Base-by-base conservation (phyloP, 1,284 basidiomycete genomes). In the Cronartium quercuum region DNA sequence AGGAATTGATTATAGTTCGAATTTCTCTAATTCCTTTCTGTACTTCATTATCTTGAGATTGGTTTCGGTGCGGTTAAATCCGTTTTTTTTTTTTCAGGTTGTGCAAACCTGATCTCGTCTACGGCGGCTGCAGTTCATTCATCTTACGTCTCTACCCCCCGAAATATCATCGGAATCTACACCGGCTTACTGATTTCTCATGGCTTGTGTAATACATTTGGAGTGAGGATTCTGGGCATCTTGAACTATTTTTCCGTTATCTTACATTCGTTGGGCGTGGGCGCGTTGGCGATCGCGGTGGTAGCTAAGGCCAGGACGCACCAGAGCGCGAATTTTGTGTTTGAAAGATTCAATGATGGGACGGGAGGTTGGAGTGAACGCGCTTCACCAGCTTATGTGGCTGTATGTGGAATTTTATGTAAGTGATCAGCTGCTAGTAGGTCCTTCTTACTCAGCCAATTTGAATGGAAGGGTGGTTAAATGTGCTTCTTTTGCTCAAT, bases 211-310 rank as follows among this genome's bases (percentile, higher is more conserved):
- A 75, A 68, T 66, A 74, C 77, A 0, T 78, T 66, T 6, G 76
- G 77, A 3, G 88, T 90, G 10, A 84, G 84, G 63, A 79, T 88
- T 1, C 84, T 90, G 12, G 85, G 87, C 73, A 84, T 87, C 77
- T 83, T 90, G 66, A 91, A 90, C 80, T 89, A 89, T 76, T 81
- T 88, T 35, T 90, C 88, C 0, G 84, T 90, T 3, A 87, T 86
- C 84, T 88, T 89, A 86, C 89, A 91, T 78, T 88, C 87, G 0
- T 76, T 88, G 38, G 90, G 89, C 18, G 89, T 89, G 1, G 85
- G 86, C 2, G 83, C 87, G 0, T 80, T 91, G 35, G 85, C 87
- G 21, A 86, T 90, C 44, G 87, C 88, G 0, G 83, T 90, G 62
- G 84, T 91, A 9, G 87, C 86, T 0, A 87, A 86, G 67, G 90